These are phyloP conservation scores for Cordyceps fumosorosea DNA, from an alignment of 2,329 filamentous ascomycete genomes.

Conservation along the genomic window DNA sequence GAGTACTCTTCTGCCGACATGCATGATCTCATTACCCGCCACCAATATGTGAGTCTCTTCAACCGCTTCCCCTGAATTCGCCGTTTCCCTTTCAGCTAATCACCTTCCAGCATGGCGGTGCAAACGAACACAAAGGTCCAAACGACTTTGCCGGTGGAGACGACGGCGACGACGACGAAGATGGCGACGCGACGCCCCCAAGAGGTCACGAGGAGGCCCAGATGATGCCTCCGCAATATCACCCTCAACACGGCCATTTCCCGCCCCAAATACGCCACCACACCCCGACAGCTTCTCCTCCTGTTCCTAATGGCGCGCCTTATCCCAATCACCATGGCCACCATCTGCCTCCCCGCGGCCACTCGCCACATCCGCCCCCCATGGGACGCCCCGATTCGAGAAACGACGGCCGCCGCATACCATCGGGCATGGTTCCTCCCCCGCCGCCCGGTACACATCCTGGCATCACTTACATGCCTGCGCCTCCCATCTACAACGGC, in stretches of 20 bases:
- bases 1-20: constrained; percentile 95
- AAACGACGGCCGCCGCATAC: constrained; percentile 69
- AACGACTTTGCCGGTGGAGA: constrained; percentile 85
- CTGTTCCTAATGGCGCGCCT: constrained; percentile 69
- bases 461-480: constrained; percentile 78
- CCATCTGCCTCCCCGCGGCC: constrained; percentile 50
- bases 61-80: neutral
- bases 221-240: constrained; percentile 65
- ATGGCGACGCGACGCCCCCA: constrained; percentile 61
- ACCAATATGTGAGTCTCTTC: constrained; percentile 75
- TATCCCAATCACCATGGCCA: constrained; percentile 49
- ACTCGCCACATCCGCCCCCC: constrained; percentile 70
- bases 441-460: constrained; percentile 41
- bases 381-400: constrained; percentile 61
- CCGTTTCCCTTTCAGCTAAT: constrained; percentile 15
- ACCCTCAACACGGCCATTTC: constrained; percentile 59
- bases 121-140: constrained; percentile 95
- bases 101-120: constrained; percentile 67
- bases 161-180: constrained; percentile 76
- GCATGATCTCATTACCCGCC: constrained; percentile 78
- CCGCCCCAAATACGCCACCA: constrained; percentile 76
- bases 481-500: constrained; percentile 77
- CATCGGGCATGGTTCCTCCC: constrained; percentile 65
- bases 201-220: constrained; percentile 55
- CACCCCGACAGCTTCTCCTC: constrained; percentile 81